Evolutionary conservation across 2,329 filamentous ascomycete species (phyloP).

Genomic region (Phyllosticta citribraziliensis): DNA sequence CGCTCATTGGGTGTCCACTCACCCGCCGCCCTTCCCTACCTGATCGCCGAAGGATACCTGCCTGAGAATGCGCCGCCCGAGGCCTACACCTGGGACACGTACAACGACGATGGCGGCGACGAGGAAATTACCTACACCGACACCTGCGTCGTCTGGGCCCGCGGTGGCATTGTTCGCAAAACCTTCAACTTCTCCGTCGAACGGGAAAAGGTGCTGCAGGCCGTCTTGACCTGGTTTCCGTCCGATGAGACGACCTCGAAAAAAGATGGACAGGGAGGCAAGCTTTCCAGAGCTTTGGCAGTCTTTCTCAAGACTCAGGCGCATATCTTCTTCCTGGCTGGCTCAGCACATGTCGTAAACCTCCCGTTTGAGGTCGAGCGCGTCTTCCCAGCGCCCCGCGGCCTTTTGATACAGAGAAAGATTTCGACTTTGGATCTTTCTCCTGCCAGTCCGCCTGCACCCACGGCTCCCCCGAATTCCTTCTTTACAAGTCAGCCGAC

Average conservation of each 20-base stretch:
- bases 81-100: constrained; percentile 68
- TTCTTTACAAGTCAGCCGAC: constrained; percentile 49
- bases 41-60: constrained; percentile 71
- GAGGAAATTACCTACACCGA: constrained; percentile 66
- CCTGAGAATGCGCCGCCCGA: constrained; percentile 54
- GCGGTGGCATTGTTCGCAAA: constrained; percentile 74
- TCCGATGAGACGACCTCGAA: constrained; percentile 23
- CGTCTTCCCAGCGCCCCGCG: constrained; percentile 71
- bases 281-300: constrained; percentile 54
- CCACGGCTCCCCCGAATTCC: constrained; percentile 65
- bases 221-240: constrained; percentile 74
- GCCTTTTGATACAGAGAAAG: constrained; percentile 79
- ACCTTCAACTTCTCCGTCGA: constrained; percentile 80
- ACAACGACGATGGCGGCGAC: constrained; percentile 33
- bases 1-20: constrained; percentile 85
- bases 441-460: constrained; percentile 30
- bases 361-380: constrained; percentile 90
- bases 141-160: constrained; percentile 77
- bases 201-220: constrained; percentile 77
- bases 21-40: constrained; percentile 72
- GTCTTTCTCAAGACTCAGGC: constrained; percentile 88
- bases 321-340: constrained; percentile 84
- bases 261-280: constrained; percentile 19
- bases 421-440: constrained; percentile 40
- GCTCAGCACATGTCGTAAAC: constrained; percentile 80